Base-by-base conservation (phyloP, 2,329 filamentous ascomycete species). In the Oidium heveae region DNA sequence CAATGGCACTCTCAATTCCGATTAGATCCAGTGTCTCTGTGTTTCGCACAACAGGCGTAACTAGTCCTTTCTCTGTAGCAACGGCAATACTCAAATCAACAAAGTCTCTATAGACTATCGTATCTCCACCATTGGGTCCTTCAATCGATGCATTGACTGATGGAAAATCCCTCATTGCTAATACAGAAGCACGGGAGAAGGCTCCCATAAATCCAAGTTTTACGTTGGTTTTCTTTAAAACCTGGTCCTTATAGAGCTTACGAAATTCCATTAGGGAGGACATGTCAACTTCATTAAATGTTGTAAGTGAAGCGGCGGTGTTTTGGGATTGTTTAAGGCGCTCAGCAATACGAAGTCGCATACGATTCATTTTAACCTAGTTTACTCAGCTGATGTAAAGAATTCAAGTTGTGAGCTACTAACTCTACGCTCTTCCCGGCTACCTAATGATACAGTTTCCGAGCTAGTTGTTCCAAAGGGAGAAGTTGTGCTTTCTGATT, bases 201-300 rank as follows among this genome's bases (percentile, higher is more conserved):
- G 89, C 89, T 67, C 87, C 91, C 89, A 98, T 96, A 74, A 96
- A 98, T n/a, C 91, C 91, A 54, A 98, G 82, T 74, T 96, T 98
- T 56, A 96, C 84, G 47, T 88, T 89, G 10, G 86, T 91, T 74
- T 89, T 94, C 76, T 96, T 94, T 56, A 96, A 73, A 22, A 95
- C 73, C 57, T 94, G 88, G 57, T 96, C 89, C 74, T 96, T 96
- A 77, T 96, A 96, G 50, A 87, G 74, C 69, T 94, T 95, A 62
- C 91, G 84, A 73, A 98, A 89, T 59, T 95, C 86, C 83, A 96
- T 94, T 52, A 98, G 74, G 22, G 84, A 86, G 34, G 89, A 94
- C 91, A 98, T 98, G 68, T 98, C 91, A 58, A 98, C 91, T 70
- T 96, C 89, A 69, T 98, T 95, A 76, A 98, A 98, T 28, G 91